These are phyloP conservation scores for Phialocephala subalpina DNA, from an alignment of 2,329 filamentous ascomycete genomes.

Conservation along the genomic window DNA sequence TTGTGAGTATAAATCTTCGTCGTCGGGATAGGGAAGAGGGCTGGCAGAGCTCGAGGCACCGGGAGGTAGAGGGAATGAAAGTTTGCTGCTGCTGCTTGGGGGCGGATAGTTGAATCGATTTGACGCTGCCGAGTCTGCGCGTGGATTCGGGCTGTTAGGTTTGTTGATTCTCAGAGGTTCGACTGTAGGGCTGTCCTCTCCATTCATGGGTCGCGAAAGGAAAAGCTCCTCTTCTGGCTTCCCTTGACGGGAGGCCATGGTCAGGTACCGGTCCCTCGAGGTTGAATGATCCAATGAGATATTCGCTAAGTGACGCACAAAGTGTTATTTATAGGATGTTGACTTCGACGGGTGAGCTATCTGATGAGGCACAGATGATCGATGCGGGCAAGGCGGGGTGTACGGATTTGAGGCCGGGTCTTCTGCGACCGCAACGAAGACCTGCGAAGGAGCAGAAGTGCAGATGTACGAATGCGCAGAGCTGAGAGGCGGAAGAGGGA, in stretches of 20 bases:
- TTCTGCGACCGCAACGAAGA: slow-evolving; percentile 38
- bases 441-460: slow-evolving; percentile 19
- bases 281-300: slow-evolving; percentile 34
- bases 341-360: slow-evolving; percentile 38
- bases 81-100: slow-evolving; percentile 54
- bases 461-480: slow-evolving; percentile 28
- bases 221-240: slow-evolving; percentile 86
- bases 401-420: slow-evolving; percentile 23
- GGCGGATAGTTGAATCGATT: slow-evolving; percentile 58
- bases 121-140: slow-evolving; percentile 43
- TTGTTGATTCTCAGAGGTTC: slow-evolving; percentile 88
- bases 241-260: slow-evolving; percentile 58
- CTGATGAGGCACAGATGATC: slow-evolving; percentile 39
- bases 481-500: slow-evolving; percentile 29
- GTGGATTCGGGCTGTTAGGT: slow-evolving; percentile 69
- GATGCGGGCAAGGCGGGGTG: slow-evolving; percentile 35
- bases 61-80: slow-evolving; percentile 69
- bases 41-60: slow-evolving; percentile 75
- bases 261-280: slow-evolving; percentile 28
- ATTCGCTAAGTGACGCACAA: slow-evolving; percentile 38
- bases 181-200: slow-evolving; percentile 76
- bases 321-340: slow-evolving; percentile 41
- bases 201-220: slow-evolving; percentile 59
- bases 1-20: slow-evolving; percentile 55
- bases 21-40: slow-evolving; percentile 77